Evolutionary conservation across 371 early-diverging fungal species (phyloP), one percentile per base, ranked within the genome.

Genomic region (Syncephalastrum racemosum): DNA sequence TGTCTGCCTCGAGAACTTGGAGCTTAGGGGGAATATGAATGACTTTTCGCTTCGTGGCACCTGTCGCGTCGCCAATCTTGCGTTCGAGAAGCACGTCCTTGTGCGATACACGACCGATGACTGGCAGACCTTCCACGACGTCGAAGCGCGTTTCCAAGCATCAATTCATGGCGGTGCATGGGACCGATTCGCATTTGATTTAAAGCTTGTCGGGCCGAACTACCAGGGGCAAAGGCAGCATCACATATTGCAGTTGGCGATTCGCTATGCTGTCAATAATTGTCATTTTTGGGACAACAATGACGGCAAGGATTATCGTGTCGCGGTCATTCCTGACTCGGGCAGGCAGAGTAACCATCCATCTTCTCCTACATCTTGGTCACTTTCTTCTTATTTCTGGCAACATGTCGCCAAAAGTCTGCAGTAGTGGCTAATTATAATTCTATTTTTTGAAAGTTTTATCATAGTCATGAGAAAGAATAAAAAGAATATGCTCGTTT

Each of bases 261-360:
- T 77, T 0, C 52, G 58, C 20, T 77, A 90, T 59, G 64, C 63
- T 18, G 89, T 90, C 20, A 68, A 72, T 48, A 81, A 80, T 31
- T 68, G 67, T 31, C 86, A 87, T 60, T 80, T 73, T 63, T 93
- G 94, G 94, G 94, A 93, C 71, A 92, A 89, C 68, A 90, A 91
- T 70, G 61, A 62, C 43, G 88, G 89, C 10, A 62, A 66, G 49
- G 89, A 91, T 67, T 90, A 89, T 70, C 76, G 72, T 49, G 55
- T 79, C 2, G 27, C 27, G 27, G 27, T 27, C 27, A 27, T 27
- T 27, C 7, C 7, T 0, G 7, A 27, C 27, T 0, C 27, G 27
- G 3, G 7, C 27, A 27, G 27, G 6, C 27, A 27, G 27, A 4
- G 7, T 4, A 27, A 7, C 7, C 27, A 4, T 7, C 27, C 27